A percentile compares a stretch with the other conserved stretches of the same genome.
phyloP scores from a whole-genome alignment of 306 rosid genomes.

The Quercus suber region DNA sequence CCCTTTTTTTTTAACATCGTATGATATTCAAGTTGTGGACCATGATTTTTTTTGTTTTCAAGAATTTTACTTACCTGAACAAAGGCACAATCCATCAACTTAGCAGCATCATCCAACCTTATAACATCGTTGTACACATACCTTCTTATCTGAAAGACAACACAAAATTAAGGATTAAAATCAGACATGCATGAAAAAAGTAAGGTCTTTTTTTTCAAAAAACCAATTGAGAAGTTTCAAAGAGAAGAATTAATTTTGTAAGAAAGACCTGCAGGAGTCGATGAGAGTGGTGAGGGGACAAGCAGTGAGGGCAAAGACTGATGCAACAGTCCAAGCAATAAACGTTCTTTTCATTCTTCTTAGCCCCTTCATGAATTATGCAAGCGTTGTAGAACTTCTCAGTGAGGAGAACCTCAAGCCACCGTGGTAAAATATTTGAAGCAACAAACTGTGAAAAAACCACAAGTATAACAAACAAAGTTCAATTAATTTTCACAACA shows the following conservation, averaged over 20 bases:
- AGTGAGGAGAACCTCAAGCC: slow-evolving; percentile 67
- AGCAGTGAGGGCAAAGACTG: slow-evolving; percentile 91
- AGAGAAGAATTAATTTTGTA: not conserved
- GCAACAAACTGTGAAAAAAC: slow-evolving; percentile 24
- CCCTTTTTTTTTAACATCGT: not conserved
- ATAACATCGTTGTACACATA: slow-evolving; percentile 81
- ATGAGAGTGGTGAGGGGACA: slow-evolving; percentile 68
- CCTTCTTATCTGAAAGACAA: slow-evolving; percentile 69
- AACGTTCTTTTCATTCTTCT: slow-evolving; percentile 86
- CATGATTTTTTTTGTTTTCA: too few species aligned
- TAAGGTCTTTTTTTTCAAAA: not conserved
- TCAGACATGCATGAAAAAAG: not conserved
- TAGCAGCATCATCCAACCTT: slow-evolving; percentile 72
- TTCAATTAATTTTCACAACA: not conserved
- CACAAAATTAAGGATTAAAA: not conserved
- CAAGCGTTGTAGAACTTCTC: slow-evolving; percentile 98
- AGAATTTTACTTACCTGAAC: slow-evolving; percentile 64
- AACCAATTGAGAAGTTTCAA: not conserved
- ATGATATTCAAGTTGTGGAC: too few species aligned
- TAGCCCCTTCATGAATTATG: slow-evolving; percentile 72
- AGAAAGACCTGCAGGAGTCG: slow-evolving; percentile 71
- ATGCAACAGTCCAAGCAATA: slow-evolving; percentile 87
- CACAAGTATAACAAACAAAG: not conserved
- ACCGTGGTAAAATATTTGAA: slow-evolving; percentile 52
- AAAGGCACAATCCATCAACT: slow-evolving; percentile 64